Conservation (phyloP, 2,329 filamentous ascomycete species). For the Fusarium sp. region DNA sequence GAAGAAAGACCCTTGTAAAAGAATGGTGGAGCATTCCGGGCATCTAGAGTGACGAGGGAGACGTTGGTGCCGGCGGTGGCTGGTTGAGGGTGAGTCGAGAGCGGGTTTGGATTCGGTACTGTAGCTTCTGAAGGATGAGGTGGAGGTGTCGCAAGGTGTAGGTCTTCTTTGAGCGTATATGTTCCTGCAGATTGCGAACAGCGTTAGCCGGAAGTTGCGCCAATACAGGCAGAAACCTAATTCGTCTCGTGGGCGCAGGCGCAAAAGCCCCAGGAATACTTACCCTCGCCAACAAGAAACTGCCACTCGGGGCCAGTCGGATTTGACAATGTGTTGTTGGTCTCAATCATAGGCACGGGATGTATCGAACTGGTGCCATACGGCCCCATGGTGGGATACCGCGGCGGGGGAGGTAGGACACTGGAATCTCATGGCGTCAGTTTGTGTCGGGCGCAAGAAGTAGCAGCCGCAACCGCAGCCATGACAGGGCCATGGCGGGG, state of each 20-base stretch:
- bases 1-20: conserved; percentile 67
- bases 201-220: conserved; percentile 19
- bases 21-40: conserved; percentile 65
- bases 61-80: conserved; percentile 87
- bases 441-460: conserved; percentile 25
- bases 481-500: background rate
- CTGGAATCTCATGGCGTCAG: conserved; percentile 56
- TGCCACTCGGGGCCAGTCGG: conserved; percentile 87
- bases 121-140: conserved; percentile 95
- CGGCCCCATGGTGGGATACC: conserved; percentile 80
- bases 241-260: background rate
- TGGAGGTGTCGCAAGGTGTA: conserved; percentile 92
- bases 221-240: background rate
- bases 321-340: conserved; percentile 87
- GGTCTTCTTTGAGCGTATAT: conserved; percentile 89
- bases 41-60: conserved; percentile 79
- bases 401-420: conserved; percentile 86
- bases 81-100: conserved; percentile 86
- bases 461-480: conserved; percentile 3
- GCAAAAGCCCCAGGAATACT: background rate
- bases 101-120: conserved; percentile 86
- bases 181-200: conserved; percentile 68
- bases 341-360: conserved; percentile 85
- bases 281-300: conserved; percentile 93
- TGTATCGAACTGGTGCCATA: conserved; percentile 77